Percentiles rank a stretch among this genome's conserved stretches.
These are phyloP conservation scores for Macroventuria anomochaeta DNA, from an alignment of 2,329 filamentous ascomycete genomes.

Conservation along the genomic window DNA sequence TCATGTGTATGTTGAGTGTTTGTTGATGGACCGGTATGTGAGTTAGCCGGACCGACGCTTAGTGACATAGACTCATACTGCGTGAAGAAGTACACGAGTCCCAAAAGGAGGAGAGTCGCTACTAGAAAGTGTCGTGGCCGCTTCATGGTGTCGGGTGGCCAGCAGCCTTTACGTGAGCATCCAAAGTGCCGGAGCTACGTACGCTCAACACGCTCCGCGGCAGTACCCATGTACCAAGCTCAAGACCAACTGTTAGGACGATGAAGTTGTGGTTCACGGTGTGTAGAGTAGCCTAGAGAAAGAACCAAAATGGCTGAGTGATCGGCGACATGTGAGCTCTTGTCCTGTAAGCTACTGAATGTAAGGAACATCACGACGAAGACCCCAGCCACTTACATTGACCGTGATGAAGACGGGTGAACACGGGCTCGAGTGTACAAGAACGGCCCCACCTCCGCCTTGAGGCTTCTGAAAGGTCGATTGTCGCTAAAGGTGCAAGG, in stretches of 20 bases:
- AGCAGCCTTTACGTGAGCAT: not conserved
- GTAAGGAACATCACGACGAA: not conserved
- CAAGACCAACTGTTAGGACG: not conserved
- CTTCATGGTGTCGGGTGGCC: constrained; percentile 9
- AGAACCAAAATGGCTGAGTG: not conserved
- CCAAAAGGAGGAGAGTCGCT: constrained; percentile 10
- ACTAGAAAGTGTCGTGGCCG: constrained; percentile 3
- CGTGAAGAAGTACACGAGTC: constrained; percentile 8
- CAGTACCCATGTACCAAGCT: not conserved
- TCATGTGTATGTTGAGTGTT: not conserved
- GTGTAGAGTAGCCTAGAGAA: not conserved
- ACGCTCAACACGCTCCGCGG: not conserved
- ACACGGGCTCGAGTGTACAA: not conserved
- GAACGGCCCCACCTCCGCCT: constrained; percentile 5
- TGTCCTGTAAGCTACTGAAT: not conserved
- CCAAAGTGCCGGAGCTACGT: constrained; percentile 1
- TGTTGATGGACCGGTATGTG: not conserved
- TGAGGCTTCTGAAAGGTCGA: not conserved
- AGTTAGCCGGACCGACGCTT: not conserved
- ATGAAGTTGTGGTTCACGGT: not conserved
- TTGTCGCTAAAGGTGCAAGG: constrained; percentile 10
- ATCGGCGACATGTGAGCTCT: constrained; percentile 13
- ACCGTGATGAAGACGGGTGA: not conserved
- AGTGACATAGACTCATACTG: constrained; percentile 2
- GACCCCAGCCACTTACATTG: constrained; percentile 3